These are phyloP conservation scores for Coleophoma crateriformis DNA, from an alignment of 2,329 filamentous ascomycete species.

Conservation along the genomic window DNA sequence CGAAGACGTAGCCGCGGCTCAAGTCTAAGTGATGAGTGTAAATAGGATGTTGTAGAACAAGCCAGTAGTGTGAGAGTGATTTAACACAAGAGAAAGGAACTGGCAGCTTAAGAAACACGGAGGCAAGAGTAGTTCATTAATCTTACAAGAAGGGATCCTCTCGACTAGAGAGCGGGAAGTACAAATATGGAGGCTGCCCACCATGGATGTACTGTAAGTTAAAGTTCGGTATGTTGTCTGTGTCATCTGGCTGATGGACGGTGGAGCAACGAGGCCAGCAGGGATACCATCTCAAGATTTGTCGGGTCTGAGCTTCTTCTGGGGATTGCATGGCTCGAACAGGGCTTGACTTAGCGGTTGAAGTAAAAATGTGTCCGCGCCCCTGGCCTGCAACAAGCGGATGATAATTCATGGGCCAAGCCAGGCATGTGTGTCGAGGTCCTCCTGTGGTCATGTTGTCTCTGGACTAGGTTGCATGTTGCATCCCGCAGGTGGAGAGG, in stretches of 20 bases:
- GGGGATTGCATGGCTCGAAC: slow-evolving; percentile 19
- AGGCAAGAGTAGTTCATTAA: too few species aligned
- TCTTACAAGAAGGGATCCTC: slow-evolving; percentile 19
- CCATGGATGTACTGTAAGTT: slow-evolving; percentile 20
- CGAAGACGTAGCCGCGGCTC: neutral
- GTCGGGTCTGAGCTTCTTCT: slow-evolving; percentile 25
- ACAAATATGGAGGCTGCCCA: slow-evolving; percentile 22
- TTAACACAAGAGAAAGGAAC: too few species aligned
- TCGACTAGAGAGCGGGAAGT: slow-evolving; percentile 24
- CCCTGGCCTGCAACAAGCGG: slow-evolving; percentile 21
- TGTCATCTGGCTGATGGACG: slow-evolving; percentile 25
- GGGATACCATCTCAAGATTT: slow-evolving; percentile 15
- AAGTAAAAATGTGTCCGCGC: slow-evolving; percentile 20
- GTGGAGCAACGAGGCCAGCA: slow-evolving; percentile 17
- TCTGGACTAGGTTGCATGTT: slow-evolving; percentile 12
- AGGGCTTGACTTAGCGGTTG: slow-evolving; percentile 19
- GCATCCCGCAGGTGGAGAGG: slow-evolving; percentile 18
- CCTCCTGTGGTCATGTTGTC: slow-evolving; percentile 1
- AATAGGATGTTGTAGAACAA: neutral
- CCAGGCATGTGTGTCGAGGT: neutral
- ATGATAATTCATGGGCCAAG: slow-evolving; percentile 11
- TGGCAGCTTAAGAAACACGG: too few species aligned
- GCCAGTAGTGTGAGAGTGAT: too few species aligned
- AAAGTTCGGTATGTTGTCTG: slow-evolving; percentile 27
- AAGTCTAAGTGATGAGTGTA: neutral